These are phyloP conservation scores for Fragaria vesca DNA, from an alignment of 306 rosid species.

Conservation along the genomic window DNA sequence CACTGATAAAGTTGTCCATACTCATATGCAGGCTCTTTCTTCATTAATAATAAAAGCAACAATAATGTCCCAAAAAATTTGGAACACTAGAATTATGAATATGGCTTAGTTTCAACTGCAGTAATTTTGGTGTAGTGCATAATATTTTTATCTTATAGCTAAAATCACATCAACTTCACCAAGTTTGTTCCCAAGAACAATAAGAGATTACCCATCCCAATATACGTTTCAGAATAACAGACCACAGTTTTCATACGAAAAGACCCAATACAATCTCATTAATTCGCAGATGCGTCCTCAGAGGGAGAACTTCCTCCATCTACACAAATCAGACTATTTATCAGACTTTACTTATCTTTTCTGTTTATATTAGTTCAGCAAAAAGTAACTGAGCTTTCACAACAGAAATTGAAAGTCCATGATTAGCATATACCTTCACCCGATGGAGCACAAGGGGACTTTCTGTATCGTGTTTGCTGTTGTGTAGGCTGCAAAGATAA, in stretches of 20 bases:
- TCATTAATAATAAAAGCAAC: slow-evolving; percentile 1
- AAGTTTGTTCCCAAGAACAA: slow-evolving; percentile 46
- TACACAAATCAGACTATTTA: slow-evolving; percentile 16
- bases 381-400: not conserved
- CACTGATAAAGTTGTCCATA: not conserved
- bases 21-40: not conserved
- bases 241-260: slow-evolving; percentile 36
- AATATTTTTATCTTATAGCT: not conserved
- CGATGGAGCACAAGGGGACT: slow-evolving; percentile 86
- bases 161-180: slow-evolving; percentile 18
- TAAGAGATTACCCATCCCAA: slow-evolving; percentile 33
- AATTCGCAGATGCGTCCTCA: slow-evolving; percentile 56
- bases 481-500: slow-evolving; percentile 67
- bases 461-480: slow-evolving; percentile 93
- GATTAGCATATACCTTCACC: slow-evolving; percentile 60
- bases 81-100: slow-evolving; percentile 17
- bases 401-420: not conserved
- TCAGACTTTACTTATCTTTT: slow-evolving; percentile 1
- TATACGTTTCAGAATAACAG: slow-evolving; percentile 39
- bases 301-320: slow-evolving; percentile 68
- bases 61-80: slow-evolving; percentile 23
- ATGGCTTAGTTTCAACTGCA: slow-evolving; percentile 16
- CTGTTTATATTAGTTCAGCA: not conserved
- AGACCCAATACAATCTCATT: slow-evolving; percentile 44
- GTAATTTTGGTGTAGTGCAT: slow-evolving; percentile 11